phyloP scores from a whole-genome alignment of 2,329 filamentous ascomycete species.

The Ceratocystiopsis minuta region DNA sequence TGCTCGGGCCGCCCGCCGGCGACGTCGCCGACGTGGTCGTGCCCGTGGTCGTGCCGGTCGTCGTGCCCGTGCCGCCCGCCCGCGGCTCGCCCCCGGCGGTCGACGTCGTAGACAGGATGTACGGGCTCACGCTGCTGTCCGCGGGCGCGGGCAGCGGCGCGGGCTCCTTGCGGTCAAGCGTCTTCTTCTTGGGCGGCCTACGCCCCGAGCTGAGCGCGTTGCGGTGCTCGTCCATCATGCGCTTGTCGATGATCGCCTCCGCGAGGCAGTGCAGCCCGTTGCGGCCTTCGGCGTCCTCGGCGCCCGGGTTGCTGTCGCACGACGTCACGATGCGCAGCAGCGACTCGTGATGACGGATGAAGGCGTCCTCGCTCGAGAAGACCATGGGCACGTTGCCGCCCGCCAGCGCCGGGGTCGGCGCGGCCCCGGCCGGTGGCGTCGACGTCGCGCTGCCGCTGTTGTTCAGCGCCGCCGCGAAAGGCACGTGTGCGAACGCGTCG shows the following conservation, averaged over 20 bases:
- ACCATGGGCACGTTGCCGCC: constrained; percentile 6
- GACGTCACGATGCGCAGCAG: constrained; percentile 21
- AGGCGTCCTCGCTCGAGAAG: constrained; percentile 10
- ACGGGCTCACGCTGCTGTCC: constrained; percentile 2
- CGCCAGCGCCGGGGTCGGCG: constrained; percentile 1
- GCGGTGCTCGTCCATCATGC: constrained; percentile 19
- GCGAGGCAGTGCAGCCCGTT: constrained; percentile 43
- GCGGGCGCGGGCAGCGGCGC: neutral
- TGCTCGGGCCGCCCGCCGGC: too few species aligned
- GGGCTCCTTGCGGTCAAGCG: constrained; percentile 15
- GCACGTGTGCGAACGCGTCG: constrained; percentile 29
- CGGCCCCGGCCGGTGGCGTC: neutral
- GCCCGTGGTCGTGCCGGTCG: neutral
- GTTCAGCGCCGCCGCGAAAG: constrained; percentile 8
- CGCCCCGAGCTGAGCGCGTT: constrained; percentile 13
- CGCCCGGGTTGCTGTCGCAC: constrained; percentile 15
- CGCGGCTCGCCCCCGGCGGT: neutral
- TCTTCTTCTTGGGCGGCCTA: constrained; percentile 19
- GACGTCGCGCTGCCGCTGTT: neutral
- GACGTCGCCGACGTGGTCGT: neutral
- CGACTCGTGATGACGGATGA: constrained; percentile 16
- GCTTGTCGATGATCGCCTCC: constrained; percentile 27
- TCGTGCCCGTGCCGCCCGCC: too few species aligned
- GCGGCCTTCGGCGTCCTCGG: constrained; percentile 28
- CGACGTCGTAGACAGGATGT: neutral